A percentile compares a stretch with the other conserved stretches of the same genome.
These are phyloP conservation scores for Ilyonectria mors-panacis DNA, from an alignment of 2,329 filamentous ascomycete species.

Conservation along the genomic window DNA sequence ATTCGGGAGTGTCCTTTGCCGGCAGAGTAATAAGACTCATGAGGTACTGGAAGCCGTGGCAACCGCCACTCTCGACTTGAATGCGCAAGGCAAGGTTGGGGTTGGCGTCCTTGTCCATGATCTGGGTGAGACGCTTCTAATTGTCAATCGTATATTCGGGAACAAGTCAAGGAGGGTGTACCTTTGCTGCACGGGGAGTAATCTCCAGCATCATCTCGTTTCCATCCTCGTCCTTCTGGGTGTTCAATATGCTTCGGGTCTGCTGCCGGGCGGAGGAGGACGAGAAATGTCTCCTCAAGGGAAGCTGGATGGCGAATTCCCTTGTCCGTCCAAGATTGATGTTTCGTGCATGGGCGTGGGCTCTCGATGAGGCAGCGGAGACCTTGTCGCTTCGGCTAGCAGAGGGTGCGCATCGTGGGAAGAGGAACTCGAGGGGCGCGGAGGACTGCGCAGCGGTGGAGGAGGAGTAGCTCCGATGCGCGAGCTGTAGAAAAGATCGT, in stretches of 20 bases:
- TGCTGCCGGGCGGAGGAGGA: slow-evolving; percentile 53
- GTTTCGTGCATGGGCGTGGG: slow-evolving; percentile 3
- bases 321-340: slow-evolving; percentile 3
- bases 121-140: slow-evolving; percentile 78
- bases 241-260: slow-evolving; percentile 75
- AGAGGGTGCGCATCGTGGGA: slow-evolving; percentile 51
- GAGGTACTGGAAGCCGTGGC: slow-evolving; percentile 97
- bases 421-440: slow-evolving; percentile 57
- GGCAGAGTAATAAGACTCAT: slow-evolving; percentile 85
- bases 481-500: slow-evolving; percentile 59
- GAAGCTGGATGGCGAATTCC: slow-evolving; percentile 21
- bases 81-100: slow-evolving; percentile 90
- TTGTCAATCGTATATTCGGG: slow-evolving; percentile 29
- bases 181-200: slow-evolving; percentile 84
- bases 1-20: slow-evolving; percentile 51
- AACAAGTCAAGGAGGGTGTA: slow-evolving; percentile 55
- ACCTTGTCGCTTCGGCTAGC: slow-evolving; percentile 15
- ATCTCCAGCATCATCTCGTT: slow-evolving; percentile 89
- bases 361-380: not conserved
- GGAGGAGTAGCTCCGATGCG: slow-evolving; percentile 53
- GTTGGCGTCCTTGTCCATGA: slow-evolving; percentile 80
- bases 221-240: slow-evolving; percentile 84
- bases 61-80: slow-evolving; percentile 92
- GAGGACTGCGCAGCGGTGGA: slow-evolving; percentile 43
- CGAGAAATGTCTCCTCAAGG: slow-evolving; percentile 53